Evolutionary conservation across 179 eudicot species (phyloP), one percentile per base, ranked within the genome.

Genomic region (Beta lomatogona): DNA sequence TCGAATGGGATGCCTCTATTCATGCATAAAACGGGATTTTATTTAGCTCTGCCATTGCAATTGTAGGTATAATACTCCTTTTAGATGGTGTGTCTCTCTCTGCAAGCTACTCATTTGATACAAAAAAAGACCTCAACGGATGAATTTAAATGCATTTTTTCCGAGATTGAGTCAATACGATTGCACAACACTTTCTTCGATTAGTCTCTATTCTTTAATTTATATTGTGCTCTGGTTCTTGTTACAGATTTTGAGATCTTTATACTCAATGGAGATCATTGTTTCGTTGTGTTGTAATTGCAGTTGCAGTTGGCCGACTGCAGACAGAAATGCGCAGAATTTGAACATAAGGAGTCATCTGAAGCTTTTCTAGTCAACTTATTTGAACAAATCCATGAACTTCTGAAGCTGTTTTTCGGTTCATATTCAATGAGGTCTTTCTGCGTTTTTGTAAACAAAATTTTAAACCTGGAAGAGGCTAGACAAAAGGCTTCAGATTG

Each of bases 371-470:
- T 67, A 48, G 41, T 28, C 44, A 22, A 68, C 71, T 55, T 67
- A 64, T 73, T 68, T 69, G 60, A 25, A 25, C 61, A 54, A 52
- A 45, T 36, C 82, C 58, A 59, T 77, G 77, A 73, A 70, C 68
- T 58, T 76, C 75, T 79, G 11, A 58, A 82, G 76, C 71, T 44
- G 73, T 64, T 67, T 52, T 70, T 28, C 64, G 14, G 53, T 78
- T 75, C 67, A 79, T 46, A 44, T 73, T 73, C 59, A 36, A 95
- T 95, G 98, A 92, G 97, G 97, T 86, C 94, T 58, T 77, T 91
- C 75, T 80, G 86, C 87, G 78, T 89, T 53, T 86, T 93, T 64
- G 78, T 72, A 61, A 82, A 82, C 83, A 93, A 93, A 82, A 74
- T 93, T 75, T 79, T 93, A 69, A 91, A 87, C 54, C 76, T 91